These are phyloP conservation scores for Penicillium soppii DNA, from an alignment of 495 filamentous ascomycete species.

Conservation along the genomic window DNA sequence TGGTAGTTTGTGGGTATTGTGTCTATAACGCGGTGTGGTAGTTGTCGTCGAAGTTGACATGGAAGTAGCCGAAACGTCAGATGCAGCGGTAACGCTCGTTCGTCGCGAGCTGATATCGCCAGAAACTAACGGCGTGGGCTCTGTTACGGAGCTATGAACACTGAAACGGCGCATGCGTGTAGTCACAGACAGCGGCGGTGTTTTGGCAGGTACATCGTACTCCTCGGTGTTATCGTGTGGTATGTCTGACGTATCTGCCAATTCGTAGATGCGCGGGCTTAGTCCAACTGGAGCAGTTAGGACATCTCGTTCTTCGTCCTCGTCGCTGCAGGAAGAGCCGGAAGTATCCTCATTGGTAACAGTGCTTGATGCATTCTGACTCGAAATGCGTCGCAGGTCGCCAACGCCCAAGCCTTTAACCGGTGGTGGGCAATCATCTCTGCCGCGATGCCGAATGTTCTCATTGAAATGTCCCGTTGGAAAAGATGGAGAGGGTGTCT, in stretches of 20 bases:
- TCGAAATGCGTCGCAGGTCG: background rate
- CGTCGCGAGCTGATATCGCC: conserved; percentile 36
- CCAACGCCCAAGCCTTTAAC: conserved; percentile 13
- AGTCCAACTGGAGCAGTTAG: conserved; percentile 4
- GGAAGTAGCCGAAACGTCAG: conserved; percentile 29
- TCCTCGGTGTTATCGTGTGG: conserved; percentile 18
- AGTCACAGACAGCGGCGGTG: conserved; percentile 41
- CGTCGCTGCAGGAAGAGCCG: conserved; percentile 28
- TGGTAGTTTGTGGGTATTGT: background rate
- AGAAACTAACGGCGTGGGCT: conserved; percentile 25
- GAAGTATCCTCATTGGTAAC: conserved; percentile 4
- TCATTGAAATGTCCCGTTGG: conserved; percentile 43
- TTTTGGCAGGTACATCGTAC: conserved; percentile 30
- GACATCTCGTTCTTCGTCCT: conserved; percentile 21
- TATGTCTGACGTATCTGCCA: conserved; percentile 7
- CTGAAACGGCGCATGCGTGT: conserved; percentile 47
- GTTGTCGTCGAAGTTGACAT: conserved; percentile 31
- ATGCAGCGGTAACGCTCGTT: conserved; percentile 38
- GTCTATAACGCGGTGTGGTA: conserved; percentile 27
- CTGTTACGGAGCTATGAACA: conserved; percentile 31
- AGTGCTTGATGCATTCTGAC: background rate
- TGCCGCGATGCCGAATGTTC: conserved; percentile 25
- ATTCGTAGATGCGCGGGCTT: conserved; percentile 4
- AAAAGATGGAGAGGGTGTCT: conserved; percentile 19
- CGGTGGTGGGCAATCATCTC: conserved; percentile 4